Evolutionary conservation across 805 yeast genomes (phyloP).

Genomic region (Candida arabinofermentans): DNA sequence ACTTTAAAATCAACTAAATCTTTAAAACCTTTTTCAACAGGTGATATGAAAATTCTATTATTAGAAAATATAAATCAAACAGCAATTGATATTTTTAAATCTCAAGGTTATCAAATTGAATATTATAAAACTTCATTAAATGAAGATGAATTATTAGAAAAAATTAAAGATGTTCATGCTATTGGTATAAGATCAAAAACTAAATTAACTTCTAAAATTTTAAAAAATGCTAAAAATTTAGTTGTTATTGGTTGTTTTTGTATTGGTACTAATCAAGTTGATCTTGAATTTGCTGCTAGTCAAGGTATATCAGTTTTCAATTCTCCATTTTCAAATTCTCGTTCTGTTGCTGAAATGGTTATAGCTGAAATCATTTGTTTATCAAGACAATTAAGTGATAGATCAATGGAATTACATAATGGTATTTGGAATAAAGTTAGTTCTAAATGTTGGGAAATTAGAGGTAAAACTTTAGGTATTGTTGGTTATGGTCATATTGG

Average conservation of each 20-base stretch:
- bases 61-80: slow-evolving; percentile 92
- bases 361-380: slow-evolving; percentile 90
- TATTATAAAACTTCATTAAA: slow-evolving; percentile 83
- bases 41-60: slow-evolving; percentile 86
- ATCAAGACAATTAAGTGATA: slow-evolving; percentile 95
- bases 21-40: slow-evolving; percentile 91
- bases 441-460: slow-evolving; percentile 95
- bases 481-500: slow-evolving; percentile 99
- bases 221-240: slow-evolving; percentile 84
- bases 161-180: slow-evolving; percentile 90
- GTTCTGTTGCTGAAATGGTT: slow-evolving; percentile 97
- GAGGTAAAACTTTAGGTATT: slow-evolving; percentile 97
- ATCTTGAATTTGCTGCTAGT: slow-evolving; percentile 85
- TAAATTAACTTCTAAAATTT: slow-evolving; percentile 71
- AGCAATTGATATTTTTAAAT: slow-evolving; percentile 78
- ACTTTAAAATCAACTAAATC: slow-evolving; percentile 55
- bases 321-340: slow-evolving; percentile 94
- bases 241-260: slow-evolving; percentile 96
- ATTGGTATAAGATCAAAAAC: slow-evolving; percentile 98
- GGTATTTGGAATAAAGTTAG: slow-evolving; percentile 98
- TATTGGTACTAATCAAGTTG: slow-evolving; percentile 98
- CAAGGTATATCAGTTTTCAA: slow-evolving; percentile 90
- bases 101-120: slow-evolving; percentile 97
- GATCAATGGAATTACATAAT: slow-evolving; percentile 91
- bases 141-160: slow-evolving; percentile 92